phyloP scores from a whole-genome alignment of 441 rosid genomes.

The Heliophila coronopifolia region DNA sequence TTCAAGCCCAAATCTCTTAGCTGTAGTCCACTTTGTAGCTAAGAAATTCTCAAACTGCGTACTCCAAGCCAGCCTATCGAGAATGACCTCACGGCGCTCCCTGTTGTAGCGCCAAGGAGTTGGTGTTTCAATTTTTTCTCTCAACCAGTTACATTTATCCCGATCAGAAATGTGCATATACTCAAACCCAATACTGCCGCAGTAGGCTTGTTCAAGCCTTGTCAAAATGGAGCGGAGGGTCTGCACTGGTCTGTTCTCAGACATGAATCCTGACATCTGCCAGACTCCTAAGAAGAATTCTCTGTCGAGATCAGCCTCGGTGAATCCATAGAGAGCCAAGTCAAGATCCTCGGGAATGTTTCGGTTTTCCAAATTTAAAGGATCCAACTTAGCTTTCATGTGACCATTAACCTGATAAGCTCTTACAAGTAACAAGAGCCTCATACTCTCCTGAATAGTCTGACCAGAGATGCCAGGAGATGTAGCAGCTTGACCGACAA shows the following conservation, averaged over 20 bases:
- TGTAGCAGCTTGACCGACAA: conserved; percentile 92
- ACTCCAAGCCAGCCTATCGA: conserved; percentile 88
- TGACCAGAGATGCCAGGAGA: conserved; percentile 96
- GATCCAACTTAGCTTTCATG: conserved; percentile 90
- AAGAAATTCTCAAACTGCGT: conserved; percentile 91
- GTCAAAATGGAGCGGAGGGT: conserved; percentile 82
- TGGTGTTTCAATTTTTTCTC: conserved; percentile 94
- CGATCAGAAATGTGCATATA: conserved; percentile 95
- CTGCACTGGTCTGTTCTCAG: conserved; percentile 93
- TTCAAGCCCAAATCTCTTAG: conserved; percentile 97
- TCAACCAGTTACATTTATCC: conserved; percentile 84
- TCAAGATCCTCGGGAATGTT: conserved; percentile 77
- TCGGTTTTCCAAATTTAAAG: conserved; percentile 66
- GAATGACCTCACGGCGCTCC: conserved; percentile 84
- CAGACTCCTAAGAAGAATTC: conserved; percentile 94
- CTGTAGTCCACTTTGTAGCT: conserved; percentile 93
- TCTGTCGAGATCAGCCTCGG: conserved; percentile 92
- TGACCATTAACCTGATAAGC: conserved; percentile 98
- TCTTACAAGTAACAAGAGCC: conserved; percentile 69
- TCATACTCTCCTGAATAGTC: conserved; percentile 97
- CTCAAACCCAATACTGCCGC: conserved; percentile 90
- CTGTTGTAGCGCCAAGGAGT: conserved; percentile 71
- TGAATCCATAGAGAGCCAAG: conserved; percentile 69
- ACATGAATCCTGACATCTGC: conserved; percentile 90
- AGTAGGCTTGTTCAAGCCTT: conserved; percentile 91